Evolutionary conservation across 164 flowering plant genomes (phyloP), one percentile per base, ranked within the genome.

Genomic region (Magnolia sinica): DNA sequence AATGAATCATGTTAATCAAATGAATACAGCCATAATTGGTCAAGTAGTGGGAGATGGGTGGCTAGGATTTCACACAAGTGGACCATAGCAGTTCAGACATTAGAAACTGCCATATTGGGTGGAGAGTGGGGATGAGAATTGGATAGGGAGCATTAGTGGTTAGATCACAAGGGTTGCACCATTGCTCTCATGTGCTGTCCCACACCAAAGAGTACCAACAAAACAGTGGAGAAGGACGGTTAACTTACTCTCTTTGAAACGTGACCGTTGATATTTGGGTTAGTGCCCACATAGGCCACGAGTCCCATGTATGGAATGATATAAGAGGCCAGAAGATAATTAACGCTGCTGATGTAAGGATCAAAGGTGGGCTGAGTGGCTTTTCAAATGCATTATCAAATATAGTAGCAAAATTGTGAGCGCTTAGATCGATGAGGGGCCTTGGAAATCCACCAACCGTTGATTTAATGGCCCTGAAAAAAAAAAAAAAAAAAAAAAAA

Each of bases 241-340:
- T 5, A 63, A 22, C 76, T 64, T 74, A 66, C 70, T 16, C 76
- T 37, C 20, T 74, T 64, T 13, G 76, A 63, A 3, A 14, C 8
- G 16, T 66, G 78, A 29, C 86, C 84, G 11, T 29, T 4, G 77
- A 87, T 59, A 24, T 59, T 14, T 0, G 92, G 95, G 71, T 83
- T 84, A 3, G 93, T 75, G 11, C 95, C 97, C 31, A 89, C 92
- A n/a, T 92, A 92, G 14, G 89, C 93, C 0, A 72, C 77, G 2
- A 92, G 86, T 2, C 97, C 97, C 22, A 89, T 81, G 67, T 93
- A 91, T 9, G 97, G 97, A n/a, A 91, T 74, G 1, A 82, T 22
- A 66, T 88, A 91, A 27, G 81, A 77, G 14, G 86, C 91, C 18
- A 92, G 8, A 68, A 93, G 74, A 77, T 77, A 91, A 74, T 80